Base-by-base conservation (phyloP, 805 yeast species). In the Ogataea populi-albae region DNA sequence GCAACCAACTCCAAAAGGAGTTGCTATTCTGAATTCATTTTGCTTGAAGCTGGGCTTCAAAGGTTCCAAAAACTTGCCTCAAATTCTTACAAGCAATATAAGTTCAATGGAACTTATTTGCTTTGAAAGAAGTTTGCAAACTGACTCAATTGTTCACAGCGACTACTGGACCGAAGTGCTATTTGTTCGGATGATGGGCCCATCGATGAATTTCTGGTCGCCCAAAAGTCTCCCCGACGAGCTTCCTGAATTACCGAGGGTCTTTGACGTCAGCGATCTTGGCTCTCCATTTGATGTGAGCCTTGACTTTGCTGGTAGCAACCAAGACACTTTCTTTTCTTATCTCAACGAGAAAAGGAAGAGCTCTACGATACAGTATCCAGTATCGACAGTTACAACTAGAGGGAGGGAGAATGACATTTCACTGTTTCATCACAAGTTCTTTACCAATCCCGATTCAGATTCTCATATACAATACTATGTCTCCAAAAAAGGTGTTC, bases 1-100 rank as follows among this genome's bases (percentile, higher is more conserved):
- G 19, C 97, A 91, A 54, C 95, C 96, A 4, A 86, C 96, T 0
- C 88, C 97, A 0, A 91, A 91, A 52, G 98, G 97, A 1, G 77
- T 87, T 6, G 79, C 87, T 0, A 52, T 86, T 0, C 58, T 89
- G 2, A 77, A 75, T 32, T 64, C 68, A 12, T 86, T 80, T 54
- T 77, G 82, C 42, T 64, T 67, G 33, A 72, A 65, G 26, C 57
- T 70, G 30, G 94, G 88, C 0, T 56, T 79, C 31, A 66, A 61
- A 29, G 57, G 49, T 1, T 38, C 46, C 1, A 49, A 26, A n/a
- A 31, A 31, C n/a, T 17, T 51, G 2, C 57, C 63, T 3, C 43
- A 38, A 3, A 50, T 58, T 9, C 38, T 86, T 16, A 50, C 52
- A 4, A 75, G 88, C 0, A 60, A 55, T 20, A 71, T 80, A 49